Conservation (phyloP, 176 grass and related monocot genomes). For the Canna indica region DNA sequence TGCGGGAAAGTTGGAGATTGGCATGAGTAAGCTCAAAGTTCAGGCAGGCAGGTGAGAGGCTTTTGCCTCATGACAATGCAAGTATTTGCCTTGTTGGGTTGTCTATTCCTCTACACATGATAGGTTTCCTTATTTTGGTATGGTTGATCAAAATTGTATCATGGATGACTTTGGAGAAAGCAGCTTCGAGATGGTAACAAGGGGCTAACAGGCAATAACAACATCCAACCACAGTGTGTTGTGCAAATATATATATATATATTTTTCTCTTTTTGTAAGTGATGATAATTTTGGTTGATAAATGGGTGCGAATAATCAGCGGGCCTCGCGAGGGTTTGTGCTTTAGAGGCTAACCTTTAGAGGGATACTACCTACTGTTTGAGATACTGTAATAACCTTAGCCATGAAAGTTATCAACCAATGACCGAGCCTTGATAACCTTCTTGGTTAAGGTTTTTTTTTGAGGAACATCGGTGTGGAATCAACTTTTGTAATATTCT, state of each 20-base stretch:
- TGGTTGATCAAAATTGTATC: slow-evolving; percentile 10
- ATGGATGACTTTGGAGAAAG: neutral
- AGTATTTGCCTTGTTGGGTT: neutral
- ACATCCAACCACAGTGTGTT: neutral
- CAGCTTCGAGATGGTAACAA: neutral
- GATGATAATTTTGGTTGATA: neutral
- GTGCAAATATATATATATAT: slow-evolving; percentile 4
- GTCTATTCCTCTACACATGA: neutral
- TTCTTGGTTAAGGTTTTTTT: neutral
- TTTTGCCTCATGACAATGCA: neutral
- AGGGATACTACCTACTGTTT: slow-evolving; percentile 7
- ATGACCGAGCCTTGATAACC: neutral
- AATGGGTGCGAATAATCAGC: neutral
- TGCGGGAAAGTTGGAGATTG: slow-evolving; percentile 14
- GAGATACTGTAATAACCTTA: neutral
- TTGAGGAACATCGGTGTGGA: neutral
- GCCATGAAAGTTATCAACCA: neutral
- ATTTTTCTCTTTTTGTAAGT: slow-evolving; percentile 3
- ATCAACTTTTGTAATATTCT: neutral
- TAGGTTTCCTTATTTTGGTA: neutral
- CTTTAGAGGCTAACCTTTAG: slow-evolving; percentile 16
- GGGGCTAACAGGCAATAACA: slow-evolving; percentile 8
- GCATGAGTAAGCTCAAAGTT: slow-evolving; percentile 12
- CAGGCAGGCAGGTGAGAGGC: neutral
- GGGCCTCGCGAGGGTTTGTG: slow-evolving; percentile 1